Evolutionary conservation across 2,329 filamentous ascomycete species (phyloP).

Genomic region (Paecilomyces fulvus): DNA sequence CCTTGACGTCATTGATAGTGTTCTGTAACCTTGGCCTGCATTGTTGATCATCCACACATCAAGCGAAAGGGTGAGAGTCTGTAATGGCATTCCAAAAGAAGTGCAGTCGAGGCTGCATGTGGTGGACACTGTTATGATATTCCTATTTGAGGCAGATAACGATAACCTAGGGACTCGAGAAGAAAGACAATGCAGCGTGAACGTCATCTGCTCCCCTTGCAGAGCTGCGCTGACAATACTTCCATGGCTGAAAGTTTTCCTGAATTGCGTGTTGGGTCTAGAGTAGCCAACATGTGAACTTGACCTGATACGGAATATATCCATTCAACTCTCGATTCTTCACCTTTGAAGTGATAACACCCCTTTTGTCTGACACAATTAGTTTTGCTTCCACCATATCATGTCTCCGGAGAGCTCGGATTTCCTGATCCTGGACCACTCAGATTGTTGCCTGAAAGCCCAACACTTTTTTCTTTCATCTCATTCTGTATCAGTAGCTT

Average conservation of each 20-base stretch:
- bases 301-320: neutral
- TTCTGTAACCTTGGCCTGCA: no score
- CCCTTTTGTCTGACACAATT: neutral
- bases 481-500: neutral
- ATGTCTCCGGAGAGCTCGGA: neutral
- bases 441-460: neutral
- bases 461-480: neutral
- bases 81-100: neutral
- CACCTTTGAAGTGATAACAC: neutral
- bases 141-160: neutral
- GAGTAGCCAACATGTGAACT: neutral
- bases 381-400: neutral
- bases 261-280: neutral
- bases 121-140: neutral
- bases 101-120: neutral
- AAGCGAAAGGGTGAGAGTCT: no score
- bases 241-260: neutral
- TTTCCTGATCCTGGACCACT: neutral
- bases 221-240: neutral
- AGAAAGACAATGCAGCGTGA: neutral
- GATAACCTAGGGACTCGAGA: neutral
- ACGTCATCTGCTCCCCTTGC: neutral
- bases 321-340: neutral
- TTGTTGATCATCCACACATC: no score
- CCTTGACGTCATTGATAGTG: no score